Percentiles rank a stretch among this genome's conserved stretches.
phyloP scores from a whole-genome alignment of 2,329 filamentous ascomycete species.

The Aschersonia sp. region DNA sequence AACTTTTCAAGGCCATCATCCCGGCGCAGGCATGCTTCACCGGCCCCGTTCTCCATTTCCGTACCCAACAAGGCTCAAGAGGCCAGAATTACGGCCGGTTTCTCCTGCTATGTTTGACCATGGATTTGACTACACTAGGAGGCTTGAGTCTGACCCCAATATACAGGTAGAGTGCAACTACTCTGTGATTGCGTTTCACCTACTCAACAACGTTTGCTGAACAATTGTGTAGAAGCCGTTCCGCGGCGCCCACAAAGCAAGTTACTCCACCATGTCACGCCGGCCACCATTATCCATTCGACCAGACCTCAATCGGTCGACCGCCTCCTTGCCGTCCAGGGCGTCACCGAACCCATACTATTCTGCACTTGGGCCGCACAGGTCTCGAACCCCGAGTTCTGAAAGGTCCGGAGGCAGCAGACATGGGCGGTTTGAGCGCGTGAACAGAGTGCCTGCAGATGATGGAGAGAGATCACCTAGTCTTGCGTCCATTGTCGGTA shows the following conservation, averaged over 20 bases:
- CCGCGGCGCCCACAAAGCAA: slow-evolving; percentile 25
- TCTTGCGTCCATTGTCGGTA: slow-evolving; percentile 33
- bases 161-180: slow-evolving; percentile 24
- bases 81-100: slow-evolving; percentile 33
- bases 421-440: slow-evolving; percentile 12
- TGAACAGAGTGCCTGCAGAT: slow-evolving; percentile 20
- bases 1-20: slow-evolving; percentile 30
- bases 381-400: slow-evolving; percentile 22
- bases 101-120: slow-evolving; percentile 34
- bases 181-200: too few species aligned
- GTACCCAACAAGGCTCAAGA: slow-evolving; percentile 41
- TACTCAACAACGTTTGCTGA: background rate
- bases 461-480: slow-evolving; percentile 28
- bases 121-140: slow-evolving; percentile 32
- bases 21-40: slow-evolving; percentile 25
- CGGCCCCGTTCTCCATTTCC: slow-evolving; percentile 44
- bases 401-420: slow-evolving; percentile 12
- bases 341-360: slow-evolving; percentile 13
- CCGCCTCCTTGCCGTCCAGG: slow-evolving; percentile 20
- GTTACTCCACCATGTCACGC: slow-evolving; percentile 19
- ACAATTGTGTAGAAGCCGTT: slow-evolving; percentile 24
- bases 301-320: slow-evolving; percentile 24
- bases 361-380: slow-evolving; percentile 7
- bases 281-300: slow-evolving; percentile 24
- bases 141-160: slow-evolving; percentile 32